Conservation (phyloP, 2,329 filamentous ascomycete genomes). For the Ascochyta pisi region DNA sequence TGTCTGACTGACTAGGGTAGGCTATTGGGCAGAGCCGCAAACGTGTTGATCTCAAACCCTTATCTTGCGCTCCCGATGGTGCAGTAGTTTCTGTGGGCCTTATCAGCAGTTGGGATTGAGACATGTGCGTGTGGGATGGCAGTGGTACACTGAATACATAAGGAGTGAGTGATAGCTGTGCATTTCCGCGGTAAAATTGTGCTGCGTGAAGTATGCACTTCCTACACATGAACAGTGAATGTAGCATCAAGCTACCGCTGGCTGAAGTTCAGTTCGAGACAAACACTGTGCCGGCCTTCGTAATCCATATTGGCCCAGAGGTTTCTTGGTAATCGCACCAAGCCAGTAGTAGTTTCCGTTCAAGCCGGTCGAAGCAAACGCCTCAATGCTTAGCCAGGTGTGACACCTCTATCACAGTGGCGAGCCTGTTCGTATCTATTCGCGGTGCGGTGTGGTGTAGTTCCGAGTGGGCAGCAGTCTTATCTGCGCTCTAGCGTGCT, state of each 20-base stretch:
- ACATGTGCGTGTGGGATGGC: constrained; percentile 8
- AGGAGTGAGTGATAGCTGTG: background rate
- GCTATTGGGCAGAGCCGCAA: constrained; percentile 15
- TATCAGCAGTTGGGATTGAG: constrained; percentile 13
- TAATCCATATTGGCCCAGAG: too few species aligned
- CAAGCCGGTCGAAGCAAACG: constrained; percentile 17
- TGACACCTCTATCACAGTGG: constrained; percentile 4
- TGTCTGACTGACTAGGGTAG: background rate
- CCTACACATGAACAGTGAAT: background rate
- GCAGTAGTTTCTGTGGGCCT: constrained; percentile 20
- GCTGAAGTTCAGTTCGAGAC: background rate
- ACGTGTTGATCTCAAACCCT: constrained; percentile 2
- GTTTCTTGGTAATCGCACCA: too few species aligned
- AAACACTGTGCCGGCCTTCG: background rate
- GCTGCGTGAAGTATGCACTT: background rate
- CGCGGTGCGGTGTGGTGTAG: constrained; percentile 9
- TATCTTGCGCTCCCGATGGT: constrained; percentile 14
- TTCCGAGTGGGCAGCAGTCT: constrained; percentile 4
- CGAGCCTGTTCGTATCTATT: constrained; percentile 15
- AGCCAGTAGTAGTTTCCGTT: background rate
- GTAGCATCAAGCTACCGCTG: background rate
- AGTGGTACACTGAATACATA: constrained; percentile 10
- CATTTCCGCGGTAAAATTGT: background rate
- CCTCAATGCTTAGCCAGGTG: constrained; percentile 15
- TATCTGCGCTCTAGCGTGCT: constrained; percentile 8